Conservation (phyloP, 2,329 filamentous ascomycete species). For the Ceratocystis huliohia region DNA sequence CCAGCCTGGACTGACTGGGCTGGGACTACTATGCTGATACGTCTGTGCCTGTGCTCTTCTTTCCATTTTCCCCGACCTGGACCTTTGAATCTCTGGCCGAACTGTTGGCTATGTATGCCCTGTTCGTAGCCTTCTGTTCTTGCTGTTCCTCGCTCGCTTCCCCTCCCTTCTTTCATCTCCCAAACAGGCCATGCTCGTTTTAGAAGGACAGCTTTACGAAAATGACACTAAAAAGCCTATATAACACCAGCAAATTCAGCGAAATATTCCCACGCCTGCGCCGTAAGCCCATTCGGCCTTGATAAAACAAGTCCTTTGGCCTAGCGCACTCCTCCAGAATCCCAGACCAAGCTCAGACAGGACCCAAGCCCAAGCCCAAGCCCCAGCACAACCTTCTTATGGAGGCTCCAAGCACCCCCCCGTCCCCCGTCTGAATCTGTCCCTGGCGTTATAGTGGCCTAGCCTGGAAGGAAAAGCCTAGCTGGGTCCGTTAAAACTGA, state of each 20-base stretch:
- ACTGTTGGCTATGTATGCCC: background rate
- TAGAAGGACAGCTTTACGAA: slow-evolving; percentile 1
- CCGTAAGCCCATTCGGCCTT: slow-evolving; percentile 13
- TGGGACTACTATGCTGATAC: no score
- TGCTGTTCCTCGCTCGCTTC: background rate
- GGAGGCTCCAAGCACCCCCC: slow-evolving; percentile 3
- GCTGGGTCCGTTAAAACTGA: slow-evolving; percentile 1
- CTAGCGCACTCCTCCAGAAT: slow-evolving; percentile 17
- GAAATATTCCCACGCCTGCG: slow-evolving; percentile 13
- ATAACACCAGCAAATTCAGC: slow-evolving; percentile 8
- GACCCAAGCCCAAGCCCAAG: slow-evolving; percentile 12
- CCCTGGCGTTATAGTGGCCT: slow-evolving; percentile 1
- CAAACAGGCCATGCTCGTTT: background rate
- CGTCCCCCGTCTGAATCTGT: slow-evolving; percentile 1
- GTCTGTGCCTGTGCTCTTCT: no score
- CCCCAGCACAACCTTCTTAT: background rate
- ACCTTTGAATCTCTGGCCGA: no score
- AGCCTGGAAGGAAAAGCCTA: background rate
- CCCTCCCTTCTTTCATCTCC: background rate
- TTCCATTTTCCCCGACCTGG: no score
- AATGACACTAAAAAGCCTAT: slow-evolving; percentile 9
- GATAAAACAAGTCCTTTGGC: slow-evolving; percentile 17
- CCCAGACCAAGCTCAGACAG: slow-evolving; percentile 17
- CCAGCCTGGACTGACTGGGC: no score
- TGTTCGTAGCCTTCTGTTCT: background rate